Base-by-base conservation (phyloP, 225 moss, liverwort and hornwort genomes). In the Physcomitrellopsis africana region DNA sequence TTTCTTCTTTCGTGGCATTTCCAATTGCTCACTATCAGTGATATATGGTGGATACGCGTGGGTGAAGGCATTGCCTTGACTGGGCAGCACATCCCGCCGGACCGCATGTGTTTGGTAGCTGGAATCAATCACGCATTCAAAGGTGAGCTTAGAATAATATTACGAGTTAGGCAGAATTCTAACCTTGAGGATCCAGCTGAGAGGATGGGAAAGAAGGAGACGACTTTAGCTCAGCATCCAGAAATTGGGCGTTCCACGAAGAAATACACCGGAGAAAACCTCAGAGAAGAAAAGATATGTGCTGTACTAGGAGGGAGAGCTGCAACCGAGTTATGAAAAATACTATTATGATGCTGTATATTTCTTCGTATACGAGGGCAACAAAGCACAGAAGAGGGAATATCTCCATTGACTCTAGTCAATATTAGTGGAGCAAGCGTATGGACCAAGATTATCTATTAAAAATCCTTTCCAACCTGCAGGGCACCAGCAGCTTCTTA, bases 61-160 rank as follows among this genome's bases (percentile, higher is more conserved):
- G 62, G 84, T 44, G 62, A 89, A 82, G 3, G 81, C 76, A 72
- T 77, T 83, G 52, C 87, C 86, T 60, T 89, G 87, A 72, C 84
- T 89, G 56, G 82, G 92, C 59, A 75, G 60, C 42, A 86, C 89
- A 70, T 86, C 86, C 29, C 87, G n/a, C n/a, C n/a, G n/a, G n/a
- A n/a, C n/a, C 82, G 9, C 89, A 87, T 75, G 86, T 88, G 29
- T 89, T 86, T 32, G 89, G 86, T 92, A 87, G 87, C 86, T 88
- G 86, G 46, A 57, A 10, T 65, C 22, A 15, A 44, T 19, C 15
- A 10, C 20, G 58, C 41, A 10, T 54, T 15, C 61, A 27, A 2
- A 44, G 70, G 53, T 20, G 12, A 45, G 27, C 51, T 51, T 15
- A 65, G 46, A 65, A 22, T 13, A 1, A 1, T 10, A 1, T 19